Conservation (phyloP, 2,329 filamentous ascomycete species). For the Pseudogymnoascus sp. region DNA sequence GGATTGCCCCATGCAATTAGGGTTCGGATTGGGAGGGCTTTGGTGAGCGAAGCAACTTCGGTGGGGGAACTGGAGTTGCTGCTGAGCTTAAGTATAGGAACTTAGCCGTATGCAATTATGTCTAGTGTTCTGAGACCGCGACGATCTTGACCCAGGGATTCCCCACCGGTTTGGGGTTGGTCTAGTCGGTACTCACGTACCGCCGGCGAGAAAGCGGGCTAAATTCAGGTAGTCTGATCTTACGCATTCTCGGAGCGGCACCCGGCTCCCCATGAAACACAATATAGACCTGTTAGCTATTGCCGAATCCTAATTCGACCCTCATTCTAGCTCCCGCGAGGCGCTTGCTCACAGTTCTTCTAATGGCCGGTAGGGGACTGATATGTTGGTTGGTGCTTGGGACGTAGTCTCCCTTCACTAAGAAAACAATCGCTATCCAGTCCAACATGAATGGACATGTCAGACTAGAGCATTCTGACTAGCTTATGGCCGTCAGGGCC, state of each 20-base stretch:
- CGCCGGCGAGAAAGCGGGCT: neutral
- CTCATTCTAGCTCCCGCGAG: neutral
- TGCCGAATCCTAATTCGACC: neutral
- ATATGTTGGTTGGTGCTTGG: neutral
- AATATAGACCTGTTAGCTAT: neutral
- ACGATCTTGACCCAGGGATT: neutral
- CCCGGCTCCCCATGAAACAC: neutral
- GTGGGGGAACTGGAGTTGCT: neutral
- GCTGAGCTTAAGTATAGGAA: neutral
- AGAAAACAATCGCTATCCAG: neutral
- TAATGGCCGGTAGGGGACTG: neutral
- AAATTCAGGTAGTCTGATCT: neutral
- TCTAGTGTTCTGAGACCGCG: neutral
- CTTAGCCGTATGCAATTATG: neutral
- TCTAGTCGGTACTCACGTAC: neutral
- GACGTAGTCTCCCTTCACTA: neutral
- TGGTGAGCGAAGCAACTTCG: neutral
- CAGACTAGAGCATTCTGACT: neutral
- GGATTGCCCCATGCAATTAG: neutral
- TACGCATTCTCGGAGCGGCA: neutral
- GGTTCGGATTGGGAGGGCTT: neutral
- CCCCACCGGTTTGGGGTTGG: conserved; percentile 1
- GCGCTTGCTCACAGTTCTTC: neutral
- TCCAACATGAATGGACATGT: neutral
- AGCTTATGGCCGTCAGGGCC: neutral